phyloP scores from a whole-genome alignment of 257 asterid species.

The Salvia hispanica region DNA sequence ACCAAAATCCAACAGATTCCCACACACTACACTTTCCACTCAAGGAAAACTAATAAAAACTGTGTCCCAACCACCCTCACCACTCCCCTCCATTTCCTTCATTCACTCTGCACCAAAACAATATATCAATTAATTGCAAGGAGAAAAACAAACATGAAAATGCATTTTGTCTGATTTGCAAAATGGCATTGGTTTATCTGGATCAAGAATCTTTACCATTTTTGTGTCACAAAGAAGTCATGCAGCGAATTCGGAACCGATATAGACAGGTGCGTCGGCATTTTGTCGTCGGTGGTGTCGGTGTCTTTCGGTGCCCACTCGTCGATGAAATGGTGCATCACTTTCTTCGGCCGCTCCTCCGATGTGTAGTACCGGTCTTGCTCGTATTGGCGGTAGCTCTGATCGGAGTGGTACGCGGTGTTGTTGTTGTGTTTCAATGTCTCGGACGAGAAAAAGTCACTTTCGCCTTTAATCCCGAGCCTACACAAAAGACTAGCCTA shows the following conservation, averaged over 20 bases:
- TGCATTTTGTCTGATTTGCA: not conserved
- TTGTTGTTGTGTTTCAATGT: slow-evolving; percentile 45
- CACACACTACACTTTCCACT: slow-evolving; percentile 23
- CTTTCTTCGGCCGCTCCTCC: slow-evolving; percentile 66
- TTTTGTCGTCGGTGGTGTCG: slow-evolving; percentile 44
- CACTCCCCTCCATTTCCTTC: slow-evolving; percentile 29
- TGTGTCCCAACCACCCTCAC: slow-evolving; percentile 34
- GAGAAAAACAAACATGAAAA: not conserved
- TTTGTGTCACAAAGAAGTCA: slow-evolving; percentile 75
- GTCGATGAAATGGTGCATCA: slow-evolving; percentile 91
- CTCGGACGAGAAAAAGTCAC: slow-evolving; percentile 49
- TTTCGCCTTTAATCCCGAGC: slow-evolving; percentile 46
- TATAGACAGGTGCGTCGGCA: slow-evolving; percentile 54
- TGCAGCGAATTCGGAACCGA: slow-evolving; percentile 64
- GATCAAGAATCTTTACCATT: slow-evolving; percentile 38
- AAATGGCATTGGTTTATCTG: too few species aligned
- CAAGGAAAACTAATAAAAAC: slow-evolving; percentile 25
- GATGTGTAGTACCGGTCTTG: not conserved
- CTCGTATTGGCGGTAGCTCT: slow-evolving; percentile 34
- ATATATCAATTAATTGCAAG: too few species aligned
- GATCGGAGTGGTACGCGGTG: slow-evolving; percentile 29
- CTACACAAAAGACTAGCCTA: slow-evolving; percentile 13
- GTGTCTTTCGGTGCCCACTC: slow-evolving; percentile 69
- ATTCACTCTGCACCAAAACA: slow-evolving; percentile 46
- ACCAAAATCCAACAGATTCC: slow-evolving; percentile 37